Evolutionary conservation across 495 filamentous ascomycete species (phyloP).

Genomic region (Rostrohypoxylon terebratum): DNA sequence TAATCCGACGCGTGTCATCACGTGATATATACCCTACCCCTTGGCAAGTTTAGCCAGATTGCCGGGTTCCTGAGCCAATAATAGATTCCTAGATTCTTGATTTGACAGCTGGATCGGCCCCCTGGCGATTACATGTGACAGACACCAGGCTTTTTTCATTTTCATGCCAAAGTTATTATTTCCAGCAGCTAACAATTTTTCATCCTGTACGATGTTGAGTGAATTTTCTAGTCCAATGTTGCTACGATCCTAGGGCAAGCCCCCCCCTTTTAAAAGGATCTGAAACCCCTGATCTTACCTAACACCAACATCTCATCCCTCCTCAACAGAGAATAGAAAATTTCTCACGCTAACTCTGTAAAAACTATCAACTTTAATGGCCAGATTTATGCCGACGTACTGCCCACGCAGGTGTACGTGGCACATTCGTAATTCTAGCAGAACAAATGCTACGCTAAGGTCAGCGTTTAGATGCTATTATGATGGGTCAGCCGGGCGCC

Average conservation of each 20-base stretch:
- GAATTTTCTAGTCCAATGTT: neutral
- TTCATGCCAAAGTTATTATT: neutral
- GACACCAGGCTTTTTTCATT: neutral
- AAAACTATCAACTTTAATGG: neutral
- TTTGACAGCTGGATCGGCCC: neutral
- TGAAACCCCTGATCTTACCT: neutral
- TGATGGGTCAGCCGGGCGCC: neutral
- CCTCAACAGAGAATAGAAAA: neutral
- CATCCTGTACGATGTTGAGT: neutral
- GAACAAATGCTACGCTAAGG: neutral
- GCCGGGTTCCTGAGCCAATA: conserved; percentile 7
- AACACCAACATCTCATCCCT: neutral
- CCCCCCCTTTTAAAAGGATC: conserved; percentile 2
- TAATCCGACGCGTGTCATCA: neutral
- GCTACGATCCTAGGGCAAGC: neutral
- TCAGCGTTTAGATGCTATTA: conserved; percentile 3
- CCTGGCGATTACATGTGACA: neutral
- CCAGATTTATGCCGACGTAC: neutral
- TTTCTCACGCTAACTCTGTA: neutral
- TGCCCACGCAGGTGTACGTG: neutral
- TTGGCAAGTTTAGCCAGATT: neutral
- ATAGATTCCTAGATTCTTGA: neutral
- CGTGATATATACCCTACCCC: neutral
- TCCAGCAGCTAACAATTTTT: neutral
- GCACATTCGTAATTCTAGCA: conserved; percentile 10